Evolutionary conservation across 345 rosid species (phyloP), one percentile per base, ranked within the genome.

Genomic region (Brassica juncea): DNA sequence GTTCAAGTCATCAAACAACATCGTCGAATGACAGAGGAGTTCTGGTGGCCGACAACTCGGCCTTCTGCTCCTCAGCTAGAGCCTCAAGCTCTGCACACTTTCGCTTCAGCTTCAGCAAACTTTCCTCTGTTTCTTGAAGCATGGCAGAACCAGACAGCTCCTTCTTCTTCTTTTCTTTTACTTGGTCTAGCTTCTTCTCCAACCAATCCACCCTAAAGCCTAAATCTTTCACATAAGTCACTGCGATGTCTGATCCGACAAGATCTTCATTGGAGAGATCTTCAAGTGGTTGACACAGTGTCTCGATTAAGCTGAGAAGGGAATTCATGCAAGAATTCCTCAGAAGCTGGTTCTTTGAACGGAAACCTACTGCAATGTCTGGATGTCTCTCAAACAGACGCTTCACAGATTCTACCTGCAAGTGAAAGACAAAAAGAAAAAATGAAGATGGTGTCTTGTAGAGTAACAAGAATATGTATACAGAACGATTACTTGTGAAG

Each of bases 191-290:
- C 31, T 37, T 76, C 44, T 16, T 76, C 68, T 76, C 73, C 44
- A 76, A 12, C 80, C 80, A 77, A 27, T 77, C 76, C 8, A 77
- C 74, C 28, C 63, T 47, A 27, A 77, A 54, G 0, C 80, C 80
- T 0, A 15, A 52, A 0, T 31, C 34, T 34, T 77, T 71, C 70
- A 70, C 2, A 2, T 57, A 68, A 1, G 61, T 49, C 15, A 77
- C 8, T 1, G 64, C 55, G 8, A 47, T 32, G 4, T 70, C 54
- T 11, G 35, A 68, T 14, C 39, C 72, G 2, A 30, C 32, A 10
- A 68, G 19, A 70, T 76, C 80, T 15, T 76, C 59, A 37, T 0
- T 4, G 6, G 70, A 70, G 12, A 62, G 32, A 6, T 69, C 54
- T 32, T 58, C 0, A 15, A 25, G 57, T 4, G 71, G 27, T 6